A percentile compares a stretch with the other conserved stretches of the same genome.
These are phyloP conservation scores for Pleurotus eryngii DNA, from an alignment of 768 basidiomycete genomes.

Conservation along the genomic window DNA sequence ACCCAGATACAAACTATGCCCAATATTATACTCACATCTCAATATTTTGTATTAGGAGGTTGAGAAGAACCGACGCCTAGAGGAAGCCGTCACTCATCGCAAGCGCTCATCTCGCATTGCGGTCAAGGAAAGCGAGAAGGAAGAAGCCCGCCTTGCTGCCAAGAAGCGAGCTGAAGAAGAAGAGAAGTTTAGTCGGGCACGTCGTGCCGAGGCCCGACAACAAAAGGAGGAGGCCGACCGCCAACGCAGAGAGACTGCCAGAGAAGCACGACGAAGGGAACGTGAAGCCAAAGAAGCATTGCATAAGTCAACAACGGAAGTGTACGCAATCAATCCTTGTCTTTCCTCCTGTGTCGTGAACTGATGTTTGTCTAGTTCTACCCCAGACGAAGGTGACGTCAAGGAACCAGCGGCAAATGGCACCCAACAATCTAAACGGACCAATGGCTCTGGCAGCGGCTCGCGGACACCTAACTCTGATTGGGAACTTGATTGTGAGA, in stretches of 20 bases:
- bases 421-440: constrained; percentile 6
- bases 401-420: not conserved
- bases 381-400: not conserved
- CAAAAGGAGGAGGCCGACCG: constrained; percentile 58
- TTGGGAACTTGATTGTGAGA: constrained; percentile 89
- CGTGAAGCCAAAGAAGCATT: constrained; percentile 40
- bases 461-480: constrained; percentile 58
- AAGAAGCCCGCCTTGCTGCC: constrained; percentile 64
- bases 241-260: constrained; percentile 50
- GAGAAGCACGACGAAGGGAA: constrained; percentile 51
- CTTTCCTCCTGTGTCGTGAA: not conserved
- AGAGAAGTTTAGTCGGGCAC: constrained; percentile 62
- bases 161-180: constrained; percentile 61
- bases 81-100: constrained; percentile 76
- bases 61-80: constrained; percentile 57
- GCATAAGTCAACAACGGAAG: constrained; percentile 24
- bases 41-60: constrained; percentile 43
- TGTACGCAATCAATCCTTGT: constrained; percentile 12
- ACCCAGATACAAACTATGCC: not conserved
- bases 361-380: not conserved
- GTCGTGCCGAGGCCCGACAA: constrained; percentile 52
- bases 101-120: constrained; percentile 92
- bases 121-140: constrained; percentile 73
- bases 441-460: constrained; percentile 31
- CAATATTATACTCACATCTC: not conserved